Conservation (phyloP, 2,329 filamentous ascomycete genomes). For the Microdochium paspali region DNA sequence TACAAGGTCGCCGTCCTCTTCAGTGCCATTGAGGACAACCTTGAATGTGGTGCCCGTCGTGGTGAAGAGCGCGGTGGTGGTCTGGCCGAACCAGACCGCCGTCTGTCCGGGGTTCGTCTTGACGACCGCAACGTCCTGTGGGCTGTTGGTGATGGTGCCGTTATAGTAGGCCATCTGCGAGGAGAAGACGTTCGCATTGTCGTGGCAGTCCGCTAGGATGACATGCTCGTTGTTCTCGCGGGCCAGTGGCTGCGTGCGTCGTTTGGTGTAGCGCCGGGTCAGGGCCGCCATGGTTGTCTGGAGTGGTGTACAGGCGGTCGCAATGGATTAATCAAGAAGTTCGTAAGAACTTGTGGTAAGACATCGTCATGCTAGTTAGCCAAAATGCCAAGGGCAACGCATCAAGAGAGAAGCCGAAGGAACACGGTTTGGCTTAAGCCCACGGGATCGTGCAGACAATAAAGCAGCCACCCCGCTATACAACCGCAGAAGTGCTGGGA, state of each 20-base stretch:
- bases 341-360: no score
- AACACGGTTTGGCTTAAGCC: no score
- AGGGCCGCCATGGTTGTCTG: neutral
- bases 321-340: no score
- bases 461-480: no score
- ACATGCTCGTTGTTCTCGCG: slow-evolving; percentile 9
- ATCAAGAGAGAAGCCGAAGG: no score
- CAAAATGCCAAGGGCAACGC: no score
- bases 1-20: slow-evolving; percentile 16
- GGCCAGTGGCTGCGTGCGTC: neutral
- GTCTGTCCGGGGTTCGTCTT: slow-evolving; percentile 12
- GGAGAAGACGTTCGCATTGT: slow-evolving; percentile 8
- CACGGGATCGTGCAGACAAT: no score
- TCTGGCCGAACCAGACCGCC: slow-evolving; percentile 16
- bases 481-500: no score
- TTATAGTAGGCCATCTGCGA: slow-evolving; percentile 23
- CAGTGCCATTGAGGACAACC: slow-evolving; percentile 15
- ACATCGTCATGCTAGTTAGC: no score
- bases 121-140: slow-evolving; percentile 17
- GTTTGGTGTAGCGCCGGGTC: neutral
- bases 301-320: neutral
- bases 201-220: slow-evolving; percentile 21
- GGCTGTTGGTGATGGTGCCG: slow-evolving; percentile 6
- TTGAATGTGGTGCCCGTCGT: slow-evolving; percentile 17
- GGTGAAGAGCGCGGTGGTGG: slow-evolving; percentile 16